These are phyloP conservation scores for Debaryomycetaceae sp. DNA, from an alignment of 1,139 yeast species.

Conservation along the genomic window DNA sequence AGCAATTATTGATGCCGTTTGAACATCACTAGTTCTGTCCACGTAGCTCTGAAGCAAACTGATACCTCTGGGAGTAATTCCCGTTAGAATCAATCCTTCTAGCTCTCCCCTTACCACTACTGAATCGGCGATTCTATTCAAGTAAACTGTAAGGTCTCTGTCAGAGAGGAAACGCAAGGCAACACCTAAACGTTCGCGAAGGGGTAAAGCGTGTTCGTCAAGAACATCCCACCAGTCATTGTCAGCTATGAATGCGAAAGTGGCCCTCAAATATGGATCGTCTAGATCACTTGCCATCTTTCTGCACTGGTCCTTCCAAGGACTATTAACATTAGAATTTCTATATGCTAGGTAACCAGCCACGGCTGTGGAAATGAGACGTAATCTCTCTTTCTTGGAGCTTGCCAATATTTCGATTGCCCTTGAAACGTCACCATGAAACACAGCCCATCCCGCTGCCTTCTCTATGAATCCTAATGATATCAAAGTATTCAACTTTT, in stretches of 20 bases:
- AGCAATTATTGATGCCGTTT: conserved; percentile 82
- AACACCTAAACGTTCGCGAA: conserved; percentile 84
- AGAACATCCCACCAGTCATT: conserved; percentile 96
- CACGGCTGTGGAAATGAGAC: conserved; percentile 88
- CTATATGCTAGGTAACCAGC: conserved; percentile 87
- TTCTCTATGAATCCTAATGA: conserved; percentile 66
- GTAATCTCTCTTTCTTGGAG: conserved; percentile 58
- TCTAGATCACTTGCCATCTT: conserved; percentile 82
- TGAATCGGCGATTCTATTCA: conserved; percentile 65
- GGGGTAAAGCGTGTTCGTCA: conserved; percentile 84
- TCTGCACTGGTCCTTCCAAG: conserved; percentile 94
- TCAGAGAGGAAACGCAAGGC: conserved; percentile 84
- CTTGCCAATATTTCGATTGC: conserved; percentile 71
- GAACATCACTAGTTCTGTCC: conserved; percentile 87
- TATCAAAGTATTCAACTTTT: conserved; percentile 56
- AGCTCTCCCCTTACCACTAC: conserved; percentile 79
- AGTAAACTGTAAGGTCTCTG: conserved; percentile 63
- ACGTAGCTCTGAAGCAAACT: conserved; percentile 84
- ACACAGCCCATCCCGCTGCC: conserved; percentile 98
- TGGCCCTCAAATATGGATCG: conserved; percentile 85
- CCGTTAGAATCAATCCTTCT: conserved; percentile 88
- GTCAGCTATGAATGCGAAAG: conserved; percentile 91
- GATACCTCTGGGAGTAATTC: conserved; percentile 79
- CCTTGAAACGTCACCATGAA: conserved; percentile 80
- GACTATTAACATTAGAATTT: conserved; percentile 58